A percentile compares a stretch with the other conserved stretches of the same genome.
phyloP scores from a whole-genome alignment of 148 eudicot species.

The Pharnaceum exiguum region DNA sequence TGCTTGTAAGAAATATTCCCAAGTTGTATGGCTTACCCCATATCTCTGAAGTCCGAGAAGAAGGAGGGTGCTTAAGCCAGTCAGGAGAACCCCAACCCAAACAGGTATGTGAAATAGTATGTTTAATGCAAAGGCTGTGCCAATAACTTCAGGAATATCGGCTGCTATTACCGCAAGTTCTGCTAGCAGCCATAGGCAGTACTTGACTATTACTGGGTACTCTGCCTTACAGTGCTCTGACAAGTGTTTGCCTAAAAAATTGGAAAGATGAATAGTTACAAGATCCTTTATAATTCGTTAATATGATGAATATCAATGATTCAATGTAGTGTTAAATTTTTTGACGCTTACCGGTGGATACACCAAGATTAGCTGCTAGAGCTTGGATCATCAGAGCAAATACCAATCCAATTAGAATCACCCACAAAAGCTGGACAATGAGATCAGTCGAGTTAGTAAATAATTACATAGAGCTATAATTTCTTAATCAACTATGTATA shows the following conservation, averaged over 20 bases:
- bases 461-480: neutral
- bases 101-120: slow-evolving; percentile 61
- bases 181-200: slow-evolving; percentile 69
- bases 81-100: slow-evolving; percentile 66
- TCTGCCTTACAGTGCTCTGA: slow-evolving; percentile 71
- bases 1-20: no score
- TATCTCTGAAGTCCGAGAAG: slow-evolving; percentile 64
- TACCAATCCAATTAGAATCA: slow-evolving; percentile 70
- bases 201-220: slow-evolving; percentile 50
- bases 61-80: slow-evolving; percentile 62
- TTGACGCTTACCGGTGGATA: slow-evolving; percentile 50
- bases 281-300: neutral
- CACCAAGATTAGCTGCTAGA: slow-evolving; percentile 88
- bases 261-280: neutral
- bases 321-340: neutral
- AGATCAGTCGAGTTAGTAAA: neutral
- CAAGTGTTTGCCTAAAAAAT: slow-evolving; percentile 50
- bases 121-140: slow-evolving; percentile 71
- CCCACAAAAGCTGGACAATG: slow-evolving; percentile 70
- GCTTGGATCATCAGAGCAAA: slow-evolving; percentile 88
- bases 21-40: slow-evolving; percentile 36
- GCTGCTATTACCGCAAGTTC: slow-evolving; percentile 75
- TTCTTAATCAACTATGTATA: neutral
- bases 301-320: neutral
- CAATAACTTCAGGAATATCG: slow-evolving; percentile 81